These are phyloP conservation scores for Nothophoma quercina DNA, from an alignment of 2,329 filamentous ascomycete species.

Conservation along the genomic window DNA sequence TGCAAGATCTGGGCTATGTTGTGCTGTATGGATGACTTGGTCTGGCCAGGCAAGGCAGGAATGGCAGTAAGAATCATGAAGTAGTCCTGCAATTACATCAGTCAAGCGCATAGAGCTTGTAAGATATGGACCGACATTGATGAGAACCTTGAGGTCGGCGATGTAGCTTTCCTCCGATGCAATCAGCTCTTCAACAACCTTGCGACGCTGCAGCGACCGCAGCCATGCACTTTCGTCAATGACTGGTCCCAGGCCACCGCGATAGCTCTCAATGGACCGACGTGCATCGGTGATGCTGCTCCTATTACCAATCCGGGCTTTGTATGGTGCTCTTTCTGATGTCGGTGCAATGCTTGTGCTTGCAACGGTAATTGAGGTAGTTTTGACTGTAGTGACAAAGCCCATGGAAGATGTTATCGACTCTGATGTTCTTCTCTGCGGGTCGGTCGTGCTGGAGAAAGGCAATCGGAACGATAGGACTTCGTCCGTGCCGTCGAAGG, in stretches of 20 bases:
- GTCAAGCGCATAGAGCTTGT: not conserved
- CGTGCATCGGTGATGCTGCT: conserved; percentile 68
- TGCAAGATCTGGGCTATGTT: conserved; percentile 82
- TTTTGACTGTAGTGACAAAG: conserved; percentile 82
- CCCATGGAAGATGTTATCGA: conserved; percentile 79
- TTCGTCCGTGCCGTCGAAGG: conserved; percentile 38
- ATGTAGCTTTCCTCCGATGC: conserved; percentile 89
- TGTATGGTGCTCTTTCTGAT: conserved; percentile 66
- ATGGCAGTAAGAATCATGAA: conserved; percentile 72
- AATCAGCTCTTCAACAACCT: conserved; percentile 85
- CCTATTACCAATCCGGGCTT: conserved; percentile 65
- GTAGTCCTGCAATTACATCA: conserved; percentile 49
- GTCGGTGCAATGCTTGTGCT: conserved; percentile 72
- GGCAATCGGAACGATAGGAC: conserved; percentile 20
- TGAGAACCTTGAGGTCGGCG: conserved; percentile 82
- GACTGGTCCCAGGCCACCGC: conserved; percentile 52
- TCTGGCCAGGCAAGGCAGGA: conserved; percentile 68
- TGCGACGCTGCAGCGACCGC: conserved; percentile 76
- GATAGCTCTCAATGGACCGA: conserved; percentile 65
- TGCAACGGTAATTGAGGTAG: conserved; percentile 78
- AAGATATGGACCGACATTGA: conserved; percentile 70
- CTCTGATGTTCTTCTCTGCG: conserved; percentile 50
- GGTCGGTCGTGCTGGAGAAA: conserved; percentile 17
- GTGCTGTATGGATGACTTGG: conserved; percentile 76
- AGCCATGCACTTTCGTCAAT: conserved; percentile 74